phyloP scores from a whole-genome alignment of 202 grass and related monocot species.

The Carex sylvatica region DNA sequence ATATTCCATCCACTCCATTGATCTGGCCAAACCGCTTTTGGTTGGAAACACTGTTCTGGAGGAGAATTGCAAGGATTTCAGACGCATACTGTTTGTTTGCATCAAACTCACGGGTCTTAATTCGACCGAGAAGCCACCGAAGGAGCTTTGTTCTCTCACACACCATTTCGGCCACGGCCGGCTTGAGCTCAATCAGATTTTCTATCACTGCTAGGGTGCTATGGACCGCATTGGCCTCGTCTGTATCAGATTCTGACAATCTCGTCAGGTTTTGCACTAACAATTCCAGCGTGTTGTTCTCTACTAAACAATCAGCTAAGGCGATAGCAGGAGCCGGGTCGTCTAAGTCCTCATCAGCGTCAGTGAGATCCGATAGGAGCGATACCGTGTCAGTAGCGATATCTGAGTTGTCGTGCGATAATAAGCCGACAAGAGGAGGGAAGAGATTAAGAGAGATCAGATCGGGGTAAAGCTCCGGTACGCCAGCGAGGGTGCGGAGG shows the following conservation, averaged over 20 bases:
- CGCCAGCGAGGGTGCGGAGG: constrained; percentile 70
- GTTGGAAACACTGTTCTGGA: constrained; percentile 77
- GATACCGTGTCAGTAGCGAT: constrained; percentile 68
- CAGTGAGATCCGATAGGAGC: constrained; percentile 83
- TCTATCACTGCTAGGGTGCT: constrained; percentile 75
- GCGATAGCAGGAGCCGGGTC: constrained; percentile 51
- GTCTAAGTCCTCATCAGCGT: constrained; percentile 56
- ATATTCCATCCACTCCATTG: constrained; percentile 76
- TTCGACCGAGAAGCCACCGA: constrained; percentile 71
- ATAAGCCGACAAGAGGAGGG: constrained; percentile 62
- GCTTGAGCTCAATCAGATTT: constrained; percentile 83
- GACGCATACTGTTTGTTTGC: constrained; percentile 97
- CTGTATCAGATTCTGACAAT: constrained; percentile 69
- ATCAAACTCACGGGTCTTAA: constrained; percentile 87
- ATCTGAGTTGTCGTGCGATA: constrained; percentile 84
- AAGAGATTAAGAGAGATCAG: constrained; percentile 63
- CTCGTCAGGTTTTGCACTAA: constrained; percentile 82
- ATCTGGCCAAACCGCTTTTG: constrained; percentile 87
- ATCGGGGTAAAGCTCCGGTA: constrained; percentile 82
- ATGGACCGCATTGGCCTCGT: constrained; percentile 75
- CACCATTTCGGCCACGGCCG: constrained; percentile 65
- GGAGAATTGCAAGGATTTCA: constrained; percentile 83
- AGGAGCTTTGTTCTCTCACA: constrained; percentile 85
- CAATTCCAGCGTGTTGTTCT: constrained; percentile 79
- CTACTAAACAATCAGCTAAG: constrained; percentile 67